Evolutionary conservation across 2,329 filamentous ascomycete species (phyloP), one percentile per base, ranked within the genome.

Genomic region (Aspergillus pseudonomiae): DNA sequence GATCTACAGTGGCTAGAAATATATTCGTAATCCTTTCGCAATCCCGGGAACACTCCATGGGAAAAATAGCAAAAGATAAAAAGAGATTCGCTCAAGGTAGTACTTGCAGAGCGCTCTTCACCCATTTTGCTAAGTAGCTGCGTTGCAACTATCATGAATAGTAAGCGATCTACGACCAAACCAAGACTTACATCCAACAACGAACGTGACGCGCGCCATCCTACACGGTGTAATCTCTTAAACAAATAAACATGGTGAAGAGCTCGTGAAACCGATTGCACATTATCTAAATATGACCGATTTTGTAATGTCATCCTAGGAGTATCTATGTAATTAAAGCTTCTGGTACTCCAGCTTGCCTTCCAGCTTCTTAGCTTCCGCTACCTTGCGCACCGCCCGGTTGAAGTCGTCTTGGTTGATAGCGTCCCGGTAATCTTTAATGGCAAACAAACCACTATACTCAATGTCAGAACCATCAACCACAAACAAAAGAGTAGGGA

Each of bases 331-430:
- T 30, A 30, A 67, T 79, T 89, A 97, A 81, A 97, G 84, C 83
- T 97, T 97, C 87, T 96, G 91, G 82, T 97, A 98, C 80, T 98
- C 94, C 57, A 98, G 85, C 84, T 98, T 98, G 80, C 95, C 94
- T 81, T 99, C 95, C 73, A 99, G 82, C 83, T 99, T 99, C 92
- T 99, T 99, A 66, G 92, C 86, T 81, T 99, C 95, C 19, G 92
- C 93, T 70, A 99, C 91, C 87, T 99, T 99, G 70, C 95, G 90
- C 60, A 99, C 95, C 4, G 95, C 95, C 83, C 97, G 97, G 85
- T 97, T 99, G 88, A 98, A 97, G 77, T 99, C 95, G 74, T 99
- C 95, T 79, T 99, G 95, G 81, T 92, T 98, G 80, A 99, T 92
- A 14, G 93, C 89, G 73, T 99, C 95, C 66, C 96, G 86, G 79